Base-by-base conservation (phyloP, 2,329 filamentous ascomycete genomes). In the Ophiocordyceps sinensis region DNA sequence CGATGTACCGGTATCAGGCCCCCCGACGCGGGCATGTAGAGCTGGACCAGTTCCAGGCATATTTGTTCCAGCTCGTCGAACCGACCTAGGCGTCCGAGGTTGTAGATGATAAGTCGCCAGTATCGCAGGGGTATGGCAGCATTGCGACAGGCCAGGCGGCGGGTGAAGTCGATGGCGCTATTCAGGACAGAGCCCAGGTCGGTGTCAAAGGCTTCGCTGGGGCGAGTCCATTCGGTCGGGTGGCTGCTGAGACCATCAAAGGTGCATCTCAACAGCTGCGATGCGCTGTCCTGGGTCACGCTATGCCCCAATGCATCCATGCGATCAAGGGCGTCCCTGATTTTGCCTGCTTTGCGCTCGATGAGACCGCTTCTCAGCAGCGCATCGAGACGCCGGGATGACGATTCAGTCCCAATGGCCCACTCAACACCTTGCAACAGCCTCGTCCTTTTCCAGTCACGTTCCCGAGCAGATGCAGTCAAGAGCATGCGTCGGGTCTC, bases 1-100 rank as follows among this genome's bases (percentile, higher is more conserved):
- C 54, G 49, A 41, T 73, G 64, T 26, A 73, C 56, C 0, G 64
- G 64, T 29, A 71, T 54, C 31, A 67, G 51, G 41, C 53, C 54
- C 32, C 49, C 44, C 6, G 48, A 36, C n/a, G 44, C 50, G 42
- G 49, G 50, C 21, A 49, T 47, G 46, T 68, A 66, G 34, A 64
- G 44, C 15, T 63, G 51, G 10, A 67, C 55, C 38, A 74, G 50
- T 37, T 68, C 62, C 13, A 66, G 46, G 12, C 60, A 60, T 3
- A 73, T 44, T 31, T 58, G 58, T 39, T 69, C 63, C 3, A 74
- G 49, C n/a, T 70, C 65, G 3, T 60, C 52, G 11, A 72, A 52
- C 13, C 61, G 63, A 11, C 62, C 59, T n/a, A 60, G 52, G 2
- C 64, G 62, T 3, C 67, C 63, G 3, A 73, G 59, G 34, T 58